These are phyloP conservation scores for Apophysomyces elegans DNA, from an alignment of 371 early-diverging fungal species.

Conservation along the genomic window DNA sequence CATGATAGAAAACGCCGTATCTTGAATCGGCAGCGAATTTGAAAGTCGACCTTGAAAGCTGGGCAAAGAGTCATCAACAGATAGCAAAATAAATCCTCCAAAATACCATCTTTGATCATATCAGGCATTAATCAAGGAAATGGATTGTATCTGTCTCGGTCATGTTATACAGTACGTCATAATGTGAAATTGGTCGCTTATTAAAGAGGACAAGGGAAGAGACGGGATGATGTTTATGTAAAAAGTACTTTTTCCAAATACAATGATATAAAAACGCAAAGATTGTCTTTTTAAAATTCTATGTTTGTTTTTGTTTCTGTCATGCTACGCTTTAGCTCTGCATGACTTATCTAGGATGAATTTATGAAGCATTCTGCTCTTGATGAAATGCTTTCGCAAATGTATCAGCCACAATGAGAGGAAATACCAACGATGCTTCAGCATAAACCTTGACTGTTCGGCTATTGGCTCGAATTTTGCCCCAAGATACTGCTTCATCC, in stretches of 20 bases:
- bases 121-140: too few relatives aligned
- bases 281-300: neutral
- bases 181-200: too few relatives aligned
- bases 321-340: too few relatives aligned
- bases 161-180: too few relatives aligned
- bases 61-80: slow-evolving; percentile 13
- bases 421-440: slow-evolving; percentile 97
- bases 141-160: too few relatives aligned
- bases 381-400: slow-evolving; percentile 73
- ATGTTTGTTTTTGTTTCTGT: too few relatives aligned
- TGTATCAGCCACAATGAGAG: slow-evolving; percentile 93
- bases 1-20: slow-evolving; percentile 12
- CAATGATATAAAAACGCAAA: neutral
- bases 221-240: too few relatives aligned
- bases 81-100: neutral
- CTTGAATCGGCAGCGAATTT: slow-evolving; percentile 5
- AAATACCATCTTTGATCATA: neutral
- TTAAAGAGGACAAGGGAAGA: too few relatives aligned
- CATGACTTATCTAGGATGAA: too few relatives aligned
- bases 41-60: slow-evolving; percentile 12
- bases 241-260: too few relatives aligned
- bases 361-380: slow-evolving; percentile 6
- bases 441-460: slow-evolving; percentile 91
- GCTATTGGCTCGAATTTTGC: slow-evolving; percentile 94
- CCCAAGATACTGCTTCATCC: slow-evolving; percentile 99